Evolutionary conservation across 495 filamentous ascomycete species (phyloP), one percentile per base, ranked within the genome.

Genomic region (Talaromyces borbonicus): DNA sequence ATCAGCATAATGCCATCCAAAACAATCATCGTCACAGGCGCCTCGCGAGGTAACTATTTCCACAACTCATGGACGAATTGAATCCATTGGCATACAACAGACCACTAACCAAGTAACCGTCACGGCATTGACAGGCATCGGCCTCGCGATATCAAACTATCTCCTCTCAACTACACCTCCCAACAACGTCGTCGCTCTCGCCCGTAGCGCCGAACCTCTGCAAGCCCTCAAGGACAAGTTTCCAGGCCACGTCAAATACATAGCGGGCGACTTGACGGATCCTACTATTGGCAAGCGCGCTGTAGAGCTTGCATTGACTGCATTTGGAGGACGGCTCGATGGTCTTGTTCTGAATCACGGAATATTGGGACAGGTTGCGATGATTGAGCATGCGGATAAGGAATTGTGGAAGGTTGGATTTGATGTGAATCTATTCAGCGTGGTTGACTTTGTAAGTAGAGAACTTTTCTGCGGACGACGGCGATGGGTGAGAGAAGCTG

Each of bases 341-440:
- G 83, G 82, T 0, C 56, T 98, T 33, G 78, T 96, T 15, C 63
- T 98, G 31, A 96, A 96, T 58, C 92, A 98, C 58, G 89, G 87
- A 3, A 71, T 81, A 6, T 61, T 98, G 27, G 74, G 78, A 15
- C 87, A 89, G 14, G 83, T 95, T n/a, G 77, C 75, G 18, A 81
- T 75, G 46, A 66, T 96, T 40, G 77, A 65, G 9, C 71, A 87
- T 15, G 67, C 72, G 5, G 72, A 76, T 41, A 52, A 74, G 0
- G 74, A 85, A 46, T 80, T 85, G 48, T 96, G 87, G 87, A 78
- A 75, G 59, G 58, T 61, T n/a, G 66, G 72, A 12, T 95, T 84
- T 53, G 83, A 94, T 52, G 71, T 86, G 46, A 95, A 95, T 55
- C 75, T 95, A 51, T 83, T 95, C 60, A 85, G 83, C 47, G 75